Base-by-base conservation (phyloP, 2,329 filamentous ascomycete genomes). In the Colletotrichum orchidophilum region DNA sequence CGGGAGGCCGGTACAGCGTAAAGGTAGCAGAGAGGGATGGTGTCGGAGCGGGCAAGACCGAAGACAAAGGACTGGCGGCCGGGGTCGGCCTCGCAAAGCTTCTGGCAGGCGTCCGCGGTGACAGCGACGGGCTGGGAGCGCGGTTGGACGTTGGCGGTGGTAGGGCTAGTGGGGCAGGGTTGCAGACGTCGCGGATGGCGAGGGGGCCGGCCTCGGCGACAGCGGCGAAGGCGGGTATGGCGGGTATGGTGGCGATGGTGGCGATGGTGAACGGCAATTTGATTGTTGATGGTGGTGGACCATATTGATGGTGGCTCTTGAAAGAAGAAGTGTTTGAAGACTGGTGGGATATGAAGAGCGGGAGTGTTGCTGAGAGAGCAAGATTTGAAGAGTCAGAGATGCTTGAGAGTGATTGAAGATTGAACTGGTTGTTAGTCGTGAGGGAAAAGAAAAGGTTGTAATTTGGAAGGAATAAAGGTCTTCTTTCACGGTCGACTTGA, bases 201-300 rank as follows among this genome's bases (percentile, higher is more conserved):
- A 63, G 39, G 39, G 58, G 65, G n/a, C 65, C 59, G 24, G 65
- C 58, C 58, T 68, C 50, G 35, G 52, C 65, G 27, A 35, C 58
- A 50, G 58, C 65, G 35, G 59, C 52, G 58, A 68, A 21, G 39
- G 65, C 58, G 24, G 57, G 24, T 15, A 68, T 57, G 35, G 52
- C 57, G 29, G 52, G 50, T 15, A 63, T 29, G 59, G 65, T 68
- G 39, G 57, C 24, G 21, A 68, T 57, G 35, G 52, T 63, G 29
- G 52, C 58, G 21, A 63, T 29, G 59, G 65, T 68, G 39, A 68
- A 26, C 50, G 63, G 39, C 65, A 68, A 63, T 68, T 68, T 68
- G 50, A 50, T 21, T 62, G 39, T 35, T 58, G 35, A 29, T 15
- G 33, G 33, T 42, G 39, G 26, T 52, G 21, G 21, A 33, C 53